Conservation (phyloP, 129 eudicot species). For the Glebionis coronaria region DNA sequence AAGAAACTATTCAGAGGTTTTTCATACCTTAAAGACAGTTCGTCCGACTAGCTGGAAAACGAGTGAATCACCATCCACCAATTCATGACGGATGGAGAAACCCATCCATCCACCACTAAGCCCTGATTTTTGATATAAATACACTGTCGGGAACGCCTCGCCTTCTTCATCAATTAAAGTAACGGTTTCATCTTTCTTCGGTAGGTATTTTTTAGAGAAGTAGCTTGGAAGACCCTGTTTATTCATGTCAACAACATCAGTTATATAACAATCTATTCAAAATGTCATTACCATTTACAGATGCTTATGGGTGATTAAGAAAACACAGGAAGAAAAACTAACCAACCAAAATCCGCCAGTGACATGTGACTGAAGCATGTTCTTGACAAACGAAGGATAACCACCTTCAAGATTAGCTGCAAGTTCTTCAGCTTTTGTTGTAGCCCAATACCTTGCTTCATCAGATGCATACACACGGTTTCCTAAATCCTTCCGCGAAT, state of each 20-base stretch:
- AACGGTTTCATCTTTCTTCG: conserved; percentile 48
- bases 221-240: conserved; percentile 65
- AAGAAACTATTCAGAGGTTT: too few species aligned
- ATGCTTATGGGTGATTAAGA: not conserved
- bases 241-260: conserved; percentile 4
- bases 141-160: conserved; percentile 50
- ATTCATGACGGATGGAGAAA: conserved; percentile 58
- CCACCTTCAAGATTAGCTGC: conserved; percentile 50
- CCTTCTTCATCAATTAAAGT: conserved; percentile 75
- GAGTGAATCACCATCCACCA: conserved; percentile 79
- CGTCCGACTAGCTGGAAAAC: conserved; percentile 55
- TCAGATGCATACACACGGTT: conserved; percentile 75
- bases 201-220: conserved; percentile 57
- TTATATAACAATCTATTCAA: not conserved
- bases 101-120: conserved; percentile 90
- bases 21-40: conserved; percentile 50
- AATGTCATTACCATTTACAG: not conserved
- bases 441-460: conserved; percentile 64
- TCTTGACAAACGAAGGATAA: conserved; percentile 58
- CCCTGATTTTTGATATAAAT: conserved; percentile 46
- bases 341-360: conserved; percentile 99
- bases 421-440: conserved; percentile 58
- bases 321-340: not conserved
- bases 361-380: conserved; percentile 83
- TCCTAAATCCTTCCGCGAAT: conserved; percentile 47